Evolutionary conservation across 352 stramenopile genomes (phyloP), one percentile per base, ranked within the genome.

Genomic region (Globisporangium solare): DNA sequence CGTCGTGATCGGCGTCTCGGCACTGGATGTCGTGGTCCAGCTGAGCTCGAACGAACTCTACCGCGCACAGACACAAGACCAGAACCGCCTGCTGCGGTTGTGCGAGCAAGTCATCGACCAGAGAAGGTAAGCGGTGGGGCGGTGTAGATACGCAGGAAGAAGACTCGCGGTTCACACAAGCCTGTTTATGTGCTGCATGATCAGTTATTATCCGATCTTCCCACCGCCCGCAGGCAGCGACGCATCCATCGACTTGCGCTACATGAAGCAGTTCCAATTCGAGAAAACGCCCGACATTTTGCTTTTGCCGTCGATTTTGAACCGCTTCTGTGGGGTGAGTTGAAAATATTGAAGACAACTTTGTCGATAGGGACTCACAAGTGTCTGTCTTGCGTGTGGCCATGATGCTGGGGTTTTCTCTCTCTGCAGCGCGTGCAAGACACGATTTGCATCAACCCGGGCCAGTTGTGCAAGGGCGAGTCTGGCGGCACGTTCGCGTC

Each of bases 401-500:
- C 39, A 48, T 11, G 21, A 48, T 48, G 37, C 24, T 47, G 39
- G n/a, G 60, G 71, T 56, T 31, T 40, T 22, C 49, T 35, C n/a
- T 49, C 51, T 50, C 24, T 86, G 85, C 71, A 96, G 71, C 74
- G 92, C 20, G 73, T 97, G 24, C 74, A 94, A 61, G 86, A 96
- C 52, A 96, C 88, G 21, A 86, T 99, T 31, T 96, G 95, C 62
- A 70, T 99, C 48, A 99, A 99, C 70, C 95, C 95, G 0, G 95
- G 95, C 1, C 84, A 94, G 60, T 68, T 99, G 21, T 96, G 89
- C 52, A 98, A 97, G 71, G 93, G 90, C 45, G 86, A 87, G 18
- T 95, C 89, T 0, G 96, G 95, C 51, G 96, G 96, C 47, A 98
- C 94, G 1, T 99, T 96, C 72, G 91, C 92, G 12, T 65, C 81